phyloP scores from a whole-genome alignment of 2,329 filamentous ascomycete genomes.

The Pezicula neosporulosa region DNA sequence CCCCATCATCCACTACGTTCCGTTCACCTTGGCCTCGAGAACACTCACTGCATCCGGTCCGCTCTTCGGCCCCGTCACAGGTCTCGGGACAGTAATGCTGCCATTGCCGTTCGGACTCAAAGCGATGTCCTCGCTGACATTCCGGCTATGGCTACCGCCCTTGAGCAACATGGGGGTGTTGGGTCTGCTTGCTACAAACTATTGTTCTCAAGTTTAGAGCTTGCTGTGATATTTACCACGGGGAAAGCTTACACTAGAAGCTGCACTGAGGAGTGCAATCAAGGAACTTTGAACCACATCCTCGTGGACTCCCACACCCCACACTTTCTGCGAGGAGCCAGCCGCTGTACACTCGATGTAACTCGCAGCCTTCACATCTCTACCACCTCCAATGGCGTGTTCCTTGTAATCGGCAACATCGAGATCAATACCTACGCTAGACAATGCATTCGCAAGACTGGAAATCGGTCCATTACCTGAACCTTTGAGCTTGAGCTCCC shows the following conservation, averaged over 20 bases:
- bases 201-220: constrained; percentile 9
- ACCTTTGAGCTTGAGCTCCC: constrained; percentile 75
- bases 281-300: constrained; percentile 89
- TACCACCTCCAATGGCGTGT: constrained; percentile 80
- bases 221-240: constrained; percentile 2
- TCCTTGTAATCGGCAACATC: constrained; percentile 96
- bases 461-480: constrained; percentile 89
- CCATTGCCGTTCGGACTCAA: constrained; percentile 25
- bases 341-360: constrained; percentile 85
- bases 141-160: constrained; percentile 48
- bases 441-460: constrained; percentile 78
- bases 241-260: constrained; percentile 68
- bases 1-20: constrained; percentile 15
- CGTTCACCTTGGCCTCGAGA: constrained; percentile 38
- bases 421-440: constrained; percentile 74
- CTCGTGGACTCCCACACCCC: constrained; percentile 89
- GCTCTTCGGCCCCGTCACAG: constrained; percentile 17
- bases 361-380: constrained; percentile 86
- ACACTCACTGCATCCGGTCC: constrained; percentile 30
- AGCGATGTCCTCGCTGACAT: constrained; percentile 34
- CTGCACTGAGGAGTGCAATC: constrained; percentile 80
- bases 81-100: constrained; percentile 20
- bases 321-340: constrained; percentile 68
- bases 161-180: constrained; percentile 65
- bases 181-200: constrained; percentile 72